These are phyloP conservation scores for Helotiales sp. DNA, from an alignment of 2,329 filamentous ascomycete species.

Conservation along the genomic window DNA sequence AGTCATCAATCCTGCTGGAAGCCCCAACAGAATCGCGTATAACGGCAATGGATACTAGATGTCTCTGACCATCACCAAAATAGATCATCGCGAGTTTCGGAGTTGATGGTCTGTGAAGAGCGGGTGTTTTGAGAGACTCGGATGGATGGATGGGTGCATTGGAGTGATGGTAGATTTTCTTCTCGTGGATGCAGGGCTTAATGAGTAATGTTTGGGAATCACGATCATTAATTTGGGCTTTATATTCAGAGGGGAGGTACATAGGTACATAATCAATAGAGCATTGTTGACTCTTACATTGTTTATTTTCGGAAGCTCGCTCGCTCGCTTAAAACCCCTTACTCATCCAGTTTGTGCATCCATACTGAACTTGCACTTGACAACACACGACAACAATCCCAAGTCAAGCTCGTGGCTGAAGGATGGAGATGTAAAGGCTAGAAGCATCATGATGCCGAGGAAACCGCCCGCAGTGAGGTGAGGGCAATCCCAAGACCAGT, in stretches of 20 bases:
- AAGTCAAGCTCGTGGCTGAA: too few relatives aligned
- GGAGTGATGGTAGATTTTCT: background rate
- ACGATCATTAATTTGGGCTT: background rate
- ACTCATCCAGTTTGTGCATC: too few relatives aligned
- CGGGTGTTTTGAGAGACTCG: too few relatives aligned
- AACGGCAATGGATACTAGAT: background rate
- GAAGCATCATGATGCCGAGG: too few relatives aligned
- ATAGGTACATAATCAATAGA: background rate
- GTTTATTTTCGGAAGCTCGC: background rate
- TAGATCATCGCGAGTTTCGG: too few relatives aligned
- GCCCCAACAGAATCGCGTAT: slow-evolving; percentile 4
- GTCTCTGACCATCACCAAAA: too few relatives aligned
- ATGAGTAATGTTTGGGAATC: background rate
- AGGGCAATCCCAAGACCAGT: too few relatives aligned
- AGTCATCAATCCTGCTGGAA: background rate
- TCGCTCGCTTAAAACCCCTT: background rate
- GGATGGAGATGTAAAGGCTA: too few relatives aligned
- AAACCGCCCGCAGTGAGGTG: too few relatives aligned
- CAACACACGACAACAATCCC: too few relatives aligned
- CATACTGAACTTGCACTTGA: too few relatives aligned
- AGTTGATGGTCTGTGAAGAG: too few relatives aligned
- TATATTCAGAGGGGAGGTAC: background rate
- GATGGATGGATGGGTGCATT: background rate
- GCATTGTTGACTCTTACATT: background rate
- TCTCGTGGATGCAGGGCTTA: background rate